Percentiles rank a stretch among this genome's conserved stretches.
Evolutionary conservation across 1,139 yeast species (phyloP).

Genomic region (Kodamaea arcana): DNA sequence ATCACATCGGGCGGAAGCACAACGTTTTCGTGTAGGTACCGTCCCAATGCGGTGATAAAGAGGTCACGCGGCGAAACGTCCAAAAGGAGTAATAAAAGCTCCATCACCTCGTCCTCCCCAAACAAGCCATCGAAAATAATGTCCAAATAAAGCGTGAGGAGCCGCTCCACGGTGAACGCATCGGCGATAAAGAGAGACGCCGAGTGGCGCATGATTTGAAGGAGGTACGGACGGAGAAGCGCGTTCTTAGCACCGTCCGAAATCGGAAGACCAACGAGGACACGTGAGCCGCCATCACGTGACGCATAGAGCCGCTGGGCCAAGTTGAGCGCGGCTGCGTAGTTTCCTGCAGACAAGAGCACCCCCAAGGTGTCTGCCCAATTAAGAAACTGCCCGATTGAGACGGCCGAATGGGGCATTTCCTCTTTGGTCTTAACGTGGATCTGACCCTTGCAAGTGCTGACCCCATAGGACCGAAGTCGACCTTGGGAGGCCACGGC

Average conservation of each 20-base stretch:
- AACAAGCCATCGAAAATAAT: slow-evolving; percentile 13
- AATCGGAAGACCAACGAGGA: slow-evolving; percentile 52
- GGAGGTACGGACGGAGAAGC: slow-evolving; percentile 51
- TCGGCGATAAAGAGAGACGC: slow-evolving; percentile 28
- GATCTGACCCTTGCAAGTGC: slow-evolving; percentile 25
- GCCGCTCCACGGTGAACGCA: slow-evolving; percentile 9
- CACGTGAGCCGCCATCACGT: slow-evolving; percentile 43
- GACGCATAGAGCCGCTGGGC: slow-evolving; percentile 51
- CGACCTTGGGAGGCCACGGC: not conserved
- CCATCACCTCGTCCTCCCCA: slow-evolving; percentile 18
- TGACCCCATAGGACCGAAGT: slow-evolving; percentile 9
- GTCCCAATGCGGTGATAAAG: slow-evolving; percentile 51
- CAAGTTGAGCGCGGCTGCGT: slow-evolving; percentile 50
- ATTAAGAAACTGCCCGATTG: slow-evolving; percentile 55
- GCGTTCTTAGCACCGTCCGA: slow-evolving; percentile 39
- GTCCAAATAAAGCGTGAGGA: slow-evolving; percentile 20
- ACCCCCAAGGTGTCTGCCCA: slow-evolving; percentile 70
- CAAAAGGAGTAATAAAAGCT: slow-evolving; percentile 49
- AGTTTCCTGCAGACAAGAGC: slow-evolving; percentile 46
- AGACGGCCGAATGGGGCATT: slow-evolving; percentile 26
- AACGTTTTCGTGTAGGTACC: slow-evolving; percentile 46
- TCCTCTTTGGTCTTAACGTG: slow-evolving; percentile 14
- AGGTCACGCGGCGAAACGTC: slow-evolving; percentile 39
- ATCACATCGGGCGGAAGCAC: slow-evolving; percentile 60
- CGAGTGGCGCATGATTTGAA: slow-evolving; percentile 53